Evolutionary conservation across 225 moss, liverwort and hornwort genomes (phyloP), one percentile per base, ranked within the genome.

Genomic region (Pseudoscleropodium purum): DNA sequence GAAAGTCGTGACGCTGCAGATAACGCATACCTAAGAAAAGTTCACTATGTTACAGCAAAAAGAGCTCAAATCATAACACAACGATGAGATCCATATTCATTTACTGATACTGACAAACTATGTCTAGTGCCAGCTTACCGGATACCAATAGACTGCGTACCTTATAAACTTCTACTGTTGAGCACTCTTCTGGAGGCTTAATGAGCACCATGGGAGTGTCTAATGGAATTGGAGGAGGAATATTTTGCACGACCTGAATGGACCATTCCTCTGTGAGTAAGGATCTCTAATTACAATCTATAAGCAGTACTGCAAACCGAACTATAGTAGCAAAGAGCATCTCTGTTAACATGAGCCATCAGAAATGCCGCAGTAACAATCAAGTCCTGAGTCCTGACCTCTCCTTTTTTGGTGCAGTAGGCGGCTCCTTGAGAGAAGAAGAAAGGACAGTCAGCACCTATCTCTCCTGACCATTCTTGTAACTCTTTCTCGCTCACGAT

Each of bases 391-490:
- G 82, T 64, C 52, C 93, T 91, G 45, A 97, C 97, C 97, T 97
- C 97, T 91, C 97, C 97, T 93, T 91, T 96, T 78, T 93, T 88
- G 70, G 96, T 97, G 92, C 97, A 97, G 89, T 96, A 97, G 18
- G 97, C 97, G 79, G 95, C 97, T 75, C 97, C 97, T 84, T 90
- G 95, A 45, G 97, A 97, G 90, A 97, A 96, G 88, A 97, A 97
- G 81, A 96, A 96, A 18, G 97, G 97, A 73, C 96, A 94, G 88
- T 97, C 97, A 41, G 97, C 94, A 66, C 97, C 97, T 87, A 97
- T 95, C 91, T 97, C 97, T 45, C 93, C 96, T 81, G 97, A 97
- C 97, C 97, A 97, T 82, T 92, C 97, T 87, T 96, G 97, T 76
- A 97, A 94, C 85, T 96, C 95, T 89, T 94, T 94, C 85, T 97